Evolutionary conservation across 164 flowering plant genomes (phyloP).

Genomic region (Hamamelis virginiana): DNA sequence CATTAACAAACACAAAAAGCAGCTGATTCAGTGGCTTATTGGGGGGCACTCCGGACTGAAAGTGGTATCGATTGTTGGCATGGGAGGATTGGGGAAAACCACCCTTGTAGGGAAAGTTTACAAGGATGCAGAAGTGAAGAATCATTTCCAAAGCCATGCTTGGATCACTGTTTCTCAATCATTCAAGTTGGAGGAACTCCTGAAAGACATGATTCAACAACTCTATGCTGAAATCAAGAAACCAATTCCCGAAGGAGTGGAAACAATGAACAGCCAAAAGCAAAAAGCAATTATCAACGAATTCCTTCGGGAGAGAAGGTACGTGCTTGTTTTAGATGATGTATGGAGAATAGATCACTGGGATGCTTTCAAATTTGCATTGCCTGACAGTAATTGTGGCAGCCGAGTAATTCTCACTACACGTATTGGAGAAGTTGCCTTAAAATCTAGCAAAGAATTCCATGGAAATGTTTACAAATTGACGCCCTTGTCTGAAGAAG

Average conservation of each 20-base stretch:
- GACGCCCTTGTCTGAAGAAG: conserved; percentile 6
- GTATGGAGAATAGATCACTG: conserved; percentile 20
- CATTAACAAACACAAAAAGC: not conserved
- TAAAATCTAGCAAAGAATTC: conserved; percentile 3
- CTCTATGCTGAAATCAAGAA: too few species aligned
- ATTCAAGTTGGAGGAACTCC: conserved; percentile 10
- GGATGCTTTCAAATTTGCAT: conserved; percentile 16
- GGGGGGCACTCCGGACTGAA: too few species aligned
- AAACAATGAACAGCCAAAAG: too few species aligned
- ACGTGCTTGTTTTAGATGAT: conserved; percentile 4
- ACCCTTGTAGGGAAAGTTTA: not conserved
- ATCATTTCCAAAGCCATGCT: too few species aligned
- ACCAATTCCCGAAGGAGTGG: too few species aligned
- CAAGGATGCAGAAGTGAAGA: not conserved
- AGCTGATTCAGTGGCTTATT: not conserved
- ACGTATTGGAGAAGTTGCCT: conserved; percentile 16
- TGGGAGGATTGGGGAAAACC: not conserved
- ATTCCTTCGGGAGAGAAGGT: too few species aligned
- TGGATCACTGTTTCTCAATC: conserved; percentile 23
- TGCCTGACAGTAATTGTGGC: conserved; percentile 14
- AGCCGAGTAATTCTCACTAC: conserved; percentile 28
- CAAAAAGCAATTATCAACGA: too few species aligned
- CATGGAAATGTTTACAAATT: conserved; percentile 4
- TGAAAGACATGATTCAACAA: not conserved
- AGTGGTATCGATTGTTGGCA: too few species aligned